These are phyloP conservation scores for Phaeomoniella chlamydospora DNA, from an alignment of 2,329 filamentous ascomycete species.

Conservation along the genomic window DNA sequence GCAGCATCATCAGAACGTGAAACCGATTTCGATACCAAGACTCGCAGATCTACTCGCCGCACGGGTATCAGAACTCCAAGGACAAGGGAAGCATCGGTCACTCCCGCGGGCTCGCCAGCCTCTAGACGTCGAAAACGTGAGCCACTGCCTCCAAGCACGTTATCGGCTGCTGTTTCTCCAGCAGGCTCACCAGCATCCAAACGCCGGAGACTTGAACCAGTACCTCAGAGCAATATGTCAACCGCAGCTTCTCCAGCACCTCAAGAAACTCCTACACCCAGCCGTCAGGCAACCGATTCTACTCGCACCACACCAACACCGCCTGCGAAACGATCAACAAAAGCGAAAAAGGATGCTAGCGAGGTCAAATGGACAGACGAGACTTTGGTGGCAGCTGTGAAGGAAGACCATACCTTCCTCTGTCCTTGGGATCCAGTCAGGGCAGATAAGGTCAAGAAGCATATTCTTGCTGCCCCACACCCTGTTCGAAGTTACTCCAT, in stretches of 20 bases:
- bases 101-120: not conserved
- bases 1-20: not conserved
- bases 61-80: not conserved
- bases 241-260: conserved; percentile 24
- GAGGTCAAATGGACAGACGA: conserved; percentile 11
- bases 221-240: not conserved
- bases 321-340: not conserved
- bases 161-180: not conserved
- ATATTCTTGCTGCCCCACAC: conserved; percentile 10
- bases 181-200: not conserved
- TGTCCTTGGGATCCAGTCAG: conserved; percentile 6
- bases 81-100: not conserved
- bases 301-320: conserved; percentile 16
- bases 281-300: conserved; percentile 27
- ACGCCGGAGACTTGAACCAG: not conserved
- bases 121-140: not conserved
- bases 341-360: conserved; percentile 2
- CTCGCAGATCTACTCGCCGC: not conserved
- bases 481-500: conserved; percentile 12
- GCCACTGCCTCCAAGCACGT: not conserved
- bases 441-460: conserved; percentile 8
- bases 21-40: not conserved
- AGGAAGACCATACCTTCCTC: conserved; percentile 9
- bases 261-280: conserved; percentile 38
- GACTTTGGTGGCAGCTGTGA: conserved; percentile 8